Conservation (phyloP, 805 yeast genomes). For the Candida manassasensis region DNA sequence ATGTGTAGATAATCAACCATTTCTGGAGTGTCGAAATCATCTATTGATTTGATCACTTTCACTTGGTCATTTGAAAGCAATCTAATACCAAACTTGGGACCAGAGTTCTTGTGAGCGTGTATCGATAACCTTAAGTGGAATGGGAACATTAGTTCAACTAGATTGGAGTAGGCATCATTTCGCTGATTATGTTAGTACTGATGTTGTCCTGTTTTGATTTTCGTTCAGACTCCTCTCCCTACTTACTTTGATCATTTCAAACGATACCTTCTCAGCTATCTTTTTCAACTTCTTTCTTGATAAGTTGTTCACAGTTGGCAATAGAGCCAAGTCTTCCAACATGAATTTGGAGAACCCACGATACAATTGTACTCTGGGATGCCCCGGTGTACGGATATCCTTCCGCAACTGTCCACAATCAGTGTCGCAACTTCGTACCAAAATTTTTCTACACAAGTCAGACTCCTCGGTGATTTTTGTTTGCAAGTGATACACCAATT, state of each 20-base stretch:
- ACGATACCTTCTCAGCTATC: constrained; percentile 49
- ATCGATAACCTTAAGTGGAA: constrained; percentile 56
- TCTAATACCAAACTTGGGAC: constrained; percentile 57
- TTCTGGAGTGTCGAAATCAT: constrained; percentile 33
- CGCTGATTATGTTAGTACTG: constrained; percentile 15
- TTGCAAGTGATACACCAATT: constrained; percentile 27
- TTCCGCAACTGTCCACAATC: constrained; percentile 29
- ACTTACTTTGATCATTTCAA: constrained; percentile 51
- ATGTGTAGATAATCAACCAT: constrained; percentile 54
- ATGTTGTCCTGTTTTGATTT: too few species aligned
- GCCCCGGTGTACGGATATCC: constrained; percentile 35
- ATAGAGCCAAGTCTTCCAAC: constrained; percentile 50
- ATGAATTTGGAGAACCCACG: constrained; percentile 58
- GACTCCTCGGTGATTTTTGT: constrained; percentile 29
- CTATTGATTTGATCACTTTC: constrained; percentile 43
- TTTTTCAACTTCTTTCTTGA: constrained; percentile 50
- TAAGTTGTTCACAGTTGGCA: constrained; percentile 31
- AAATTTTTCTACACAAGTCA: constrained; percentile 32
- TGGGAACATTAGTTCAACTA: constrained; percentile 56
- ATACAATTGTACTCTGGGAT: constrained; percentile 48
- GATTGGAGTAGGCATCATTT: constrained; percentile 61
- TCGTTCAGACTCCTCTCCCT: constrained; percentile 6
- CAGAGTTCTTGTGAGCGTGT: constrained; percentile 56
- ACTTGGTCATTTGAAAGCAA: constrained; percentile 43
- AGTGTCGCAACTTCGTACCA: constrained; percentile 35